Percentiles rank a stretch among this genome's conserved stretches.
Conservation (phyloP, 306 rosid species). For the Corylus heterophylla region DNA sequence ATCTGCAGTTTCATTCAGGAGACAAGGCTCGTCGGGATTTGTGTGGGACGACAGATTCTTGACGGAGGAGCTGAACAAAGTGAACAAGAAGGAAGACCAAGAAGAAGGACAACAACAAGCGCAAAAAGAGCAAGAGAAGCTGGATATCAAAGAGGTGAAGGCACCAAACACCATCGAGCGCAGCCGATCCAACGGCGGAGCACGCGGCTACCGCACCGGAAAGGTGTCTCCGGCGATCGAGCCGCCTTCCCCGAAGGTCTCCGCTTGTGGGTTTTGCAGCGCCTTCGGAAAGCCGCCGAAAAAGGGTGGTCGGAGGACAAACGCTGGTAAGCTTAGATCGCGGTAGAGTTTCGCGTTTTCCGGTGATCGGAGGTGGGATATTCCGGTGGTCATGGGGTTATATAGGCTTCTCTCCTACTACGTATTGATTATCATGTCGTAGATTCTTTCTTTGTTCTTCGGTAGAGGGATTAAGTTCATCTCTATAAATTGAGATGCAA, state of each 20-base stretch:
- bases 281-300: conserved; percentile 49
- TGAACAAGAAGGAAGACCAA: conserved; percentile 21
- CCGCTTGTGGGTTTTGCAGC: conserved; percentile 69
- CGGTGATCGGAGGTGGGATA: conserved; percentile 14
- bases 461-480: conserved; percentile 4
- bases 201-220: conserved; percentile 55
- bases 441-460: neutral
- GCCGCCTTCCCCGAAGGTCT: conserved; percentile 83
- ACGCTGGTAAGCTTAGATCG: conserved; percentile 42
- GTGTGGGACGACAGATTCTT: conserved; percentile 76
- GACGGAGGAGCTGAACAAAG: conserved; percentile 50
- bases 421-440: neutral
- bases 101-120: conserved; percentile 6
- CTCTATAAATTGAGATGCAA: conserved; percentile 10
- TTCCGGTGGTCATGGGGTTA: conserved; percentile 16
- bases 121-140: conserved; percentile 1
- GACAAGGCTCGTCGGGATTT: conserved; percentile 87
- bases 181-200: conserved; percentile 65
- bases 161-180: conserved; percentile 35
- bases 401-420: neutral
- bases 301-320: conserved; percentile 37
- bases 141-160: conserved; percentile 15
- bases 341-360: conserved; percentile 22
- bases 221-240: conserved; percentile 65
- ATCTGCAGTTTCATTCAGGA: conserved; percentile 74